Evolutionary conservation across 2,329 filamentous ascomycete genomes (phyloP), one percentile per base, ranked within the genome.

Genomic region (Aspergillus sp.): DNA sequence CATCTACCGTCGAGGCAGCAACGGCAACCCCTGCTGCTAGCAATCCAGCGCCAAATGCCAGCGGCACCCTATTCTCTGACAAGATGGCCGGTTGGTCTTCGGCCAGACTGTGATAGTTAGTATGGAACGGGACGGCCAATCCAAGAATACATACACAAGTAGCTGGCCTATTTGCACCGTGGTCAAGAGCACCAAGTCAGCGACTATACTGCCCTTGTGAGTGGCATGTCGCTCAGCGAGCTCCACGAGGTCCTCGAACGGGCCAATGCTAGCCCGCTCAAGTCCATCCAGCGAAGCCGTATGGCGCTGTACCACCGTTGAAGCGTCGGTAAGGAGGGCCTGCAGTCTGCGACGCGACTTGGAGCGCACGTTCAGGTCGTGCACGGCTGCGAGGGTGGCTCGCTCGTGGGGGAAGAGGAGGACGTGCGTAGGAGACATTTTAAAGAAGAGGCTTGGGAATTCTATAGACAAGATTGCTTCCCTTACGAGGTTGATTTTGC

Each of bases 71-170:
- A 13, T 48, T 12, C 11, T 6, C 12, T 4, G 24, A 24, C 13
- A 47, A 20, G 19, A 54, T n/a, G 8, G 51, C n/a, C 5, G 51
- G 39, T 13, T 54, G 41, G 5, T 54, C 51, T 47, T 54, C 51
- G 13, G 13, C 41, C n/a, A 45, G 33, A 17, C 51, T 54, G 30
- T 6, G 17, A 39, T 5, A 9, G 24, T 47, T 34, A 24, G 27
- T 40, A 2, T 15, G 13, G n/a, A 37, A 22, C 11, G n/a, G 2
- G 22, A 9, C 4, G 22, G 24, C 4, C 12, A 13, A 13, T 5
- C 8, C 12, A 20, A 20, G 3, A 3, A 20, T 20, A 47, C 51
- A 24, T 44, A 54, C 51, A 54, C 41, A 8, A 54, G 51, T 9
- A 54, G n/a, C 51, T 54, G 22, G 42, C 51, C 51, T 7, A 54